phyloP scores from a whole-genome alignment of 2,329 filamentous ascomycete genomes.

The Tolypocladium tundrense region DNA sequence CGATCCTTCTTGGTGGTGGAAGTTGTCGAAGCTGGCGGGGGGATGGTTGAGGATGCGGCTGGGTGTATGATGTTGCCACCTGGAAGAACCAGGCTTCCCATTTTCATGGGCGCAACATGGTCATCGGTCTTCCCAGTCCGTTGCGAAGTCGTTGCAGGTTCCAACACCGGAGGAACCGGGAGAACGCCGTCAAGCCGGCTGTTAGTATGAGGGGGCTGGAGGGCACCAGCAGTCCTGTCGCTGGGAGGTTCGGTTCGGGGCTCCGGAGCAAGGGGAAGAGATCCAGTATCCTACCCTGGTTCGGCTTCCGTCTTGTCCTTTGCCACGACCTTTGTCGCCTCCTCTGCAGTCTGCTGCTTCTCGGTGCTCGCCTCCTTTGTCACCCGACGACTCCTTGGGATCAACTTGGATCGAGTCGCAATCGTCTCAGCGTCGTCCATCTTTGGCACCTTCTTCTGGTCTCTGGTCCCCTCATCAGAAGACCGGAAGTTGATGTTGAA shows the following conservation, averaged over 20 bases:
- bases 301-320: background rate
- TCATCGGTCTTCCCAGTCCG: background rate
- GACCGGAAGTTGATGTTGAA: background rate
- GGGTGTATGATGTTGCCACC: constrained; percentile 2
- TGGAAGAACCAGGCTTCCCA: constrained; percentile 4
- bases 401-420: constrained; percentile 1
- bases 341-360: background rate
- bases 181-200: background rate
- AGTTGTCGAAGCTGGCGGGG: background rate
- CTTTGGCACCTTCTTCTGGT: background rate
- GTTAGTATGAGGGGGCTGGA: background rate
- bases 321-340: background rate
- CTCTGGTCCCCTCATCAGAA: background rate
- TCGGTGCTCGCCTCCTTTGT: background rate
- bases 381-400: background rate
- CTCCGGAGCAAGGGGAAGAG: background rate
- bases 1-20: background rate
- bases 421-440: constrained; percentile 1
- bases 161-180: background rate
- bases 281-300: background rate
- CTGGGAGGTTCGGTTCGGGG: background rate
- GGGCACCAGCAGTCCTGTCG: background rate
- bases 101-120: background rate
- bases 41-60: background rate
- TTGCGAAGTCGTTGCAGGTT: background rate